Base-by-base conservation (phyloP, 2,329 filamentous ascomycete species). In the Calycina herbarum region DNA sequence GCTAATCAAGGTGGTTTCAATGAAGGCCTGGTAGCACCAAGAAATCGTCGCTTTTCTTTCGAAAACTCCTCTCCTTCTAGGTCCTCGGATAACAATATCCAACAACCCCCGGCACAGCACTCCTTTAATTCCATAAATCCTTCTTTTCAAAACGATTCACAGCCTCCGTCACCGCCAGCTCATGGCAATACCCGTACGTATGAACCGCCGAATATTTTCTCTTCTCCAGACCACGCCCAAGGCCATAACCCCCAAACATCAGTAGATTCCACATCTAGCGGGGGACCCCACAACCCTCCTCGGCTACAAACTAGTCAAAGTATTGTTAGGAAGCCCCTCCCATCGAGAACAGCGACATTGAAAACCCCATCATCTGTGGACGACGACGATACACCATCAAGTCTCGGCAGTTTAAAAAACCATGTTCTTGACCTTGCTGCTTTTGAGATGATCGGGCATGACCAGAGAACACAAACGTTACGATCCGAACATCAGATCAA, bases 251-350 rank as follows among this genome's bases (percentile, higher is more conserved):
- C 67, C 10, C 69, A 68, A 33, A 62, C 57, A 20, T 71, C 71
- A 29, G 56, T 60, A 67, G 72, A 71, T 57, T 71, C 68, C 57
- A 71, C 61, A 45, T 48, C 65, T 31, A 74, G 69, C 60, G 65
- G 68, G 33, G 69, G 72, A 35, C n/a, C 61, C 15, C 51, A 58
- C 17, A 20, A 63, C 17, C 61, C 61, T 27, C 27, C 51, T 42
- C 72, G 66, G 40, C 66, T 81, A 15, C 78, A 81, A 64, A 80
- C 80, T 27, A 77, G 75, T n/a, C 79, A 78, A 62, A 77, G 79
- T 40, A 77, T 84, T 54, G 77, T 78, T 61, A 79, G 85, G 67
- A 87, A 87, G 72, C 84, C 85, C 29, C 70, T 86, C 13, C 82
- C 82, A 29, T 70, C 74, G n/a, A 78, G 79, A 60, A 61, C 51